phyloP scores from a whole-genome alignment of 371 early-diverging fungal species.

The Catenaria anguillulae region DNA sequence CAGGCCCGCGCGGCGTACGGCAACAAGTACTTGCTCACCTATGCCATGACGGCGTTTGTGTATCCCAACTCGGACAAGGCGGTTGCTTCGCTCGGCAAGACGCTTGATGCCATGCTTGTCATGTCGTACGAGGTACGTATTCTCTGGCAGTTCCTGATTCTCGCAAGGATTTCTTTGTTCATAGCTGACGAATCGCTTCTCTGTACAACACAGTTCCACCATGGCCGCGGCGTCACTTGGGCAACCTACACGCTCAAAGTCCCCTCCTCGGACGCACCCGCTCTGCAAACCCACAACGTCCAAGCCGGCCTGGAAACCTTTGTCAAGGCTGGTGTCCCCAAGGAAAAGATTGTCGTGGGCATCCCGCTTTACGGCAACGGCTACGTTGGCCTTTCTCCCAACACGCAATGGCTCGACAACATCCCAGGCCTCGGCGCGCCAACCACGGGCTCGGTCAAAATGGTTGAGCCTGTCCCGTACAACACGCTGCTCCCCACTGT shows the following conservation, averaged over 20 bases:
- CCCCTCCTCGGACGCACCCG: neutral
- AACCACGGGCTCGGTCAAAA: neutral
- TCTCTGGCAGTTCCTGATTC: too few relatives aligned
- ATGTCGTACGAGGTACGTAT: conserved; percentile 8
- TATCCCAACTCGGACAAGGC: neutral
- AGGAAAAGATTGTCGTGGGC: neutral
- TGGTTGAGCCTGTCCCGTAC: neutral
- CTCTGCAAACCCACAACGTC: neutral
- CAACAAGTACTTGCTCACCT: neutral
- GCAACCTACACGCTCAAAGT: neutral
- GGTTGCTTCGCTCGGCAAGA: neutral
- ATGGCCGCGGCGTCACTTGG: neutral
- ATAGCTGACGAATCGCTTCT: too few relatives aligned
- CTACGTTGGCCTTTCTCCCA: neutral
- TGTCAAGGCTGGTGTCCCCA: neutral
- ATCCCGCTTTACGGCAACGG: conserved; percentile 4
- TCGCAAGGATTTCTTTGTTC: too few relatives aligned
- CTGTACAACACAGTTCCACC: too few relatives aligned
- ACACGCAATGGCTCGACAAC: neutral
- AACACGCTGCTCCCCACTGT: neutral
- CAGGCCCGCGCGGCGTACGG: neutral
- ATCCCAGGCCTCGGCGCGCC: conserved; percentile 3
- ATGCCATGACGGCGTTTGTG: neutral
- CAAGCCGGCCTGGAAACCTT: neutral
- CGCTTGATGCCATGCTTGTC: neutral